Conservation (phyloP, 148 eudicot species). For the Linanthus parryae region DNA sequence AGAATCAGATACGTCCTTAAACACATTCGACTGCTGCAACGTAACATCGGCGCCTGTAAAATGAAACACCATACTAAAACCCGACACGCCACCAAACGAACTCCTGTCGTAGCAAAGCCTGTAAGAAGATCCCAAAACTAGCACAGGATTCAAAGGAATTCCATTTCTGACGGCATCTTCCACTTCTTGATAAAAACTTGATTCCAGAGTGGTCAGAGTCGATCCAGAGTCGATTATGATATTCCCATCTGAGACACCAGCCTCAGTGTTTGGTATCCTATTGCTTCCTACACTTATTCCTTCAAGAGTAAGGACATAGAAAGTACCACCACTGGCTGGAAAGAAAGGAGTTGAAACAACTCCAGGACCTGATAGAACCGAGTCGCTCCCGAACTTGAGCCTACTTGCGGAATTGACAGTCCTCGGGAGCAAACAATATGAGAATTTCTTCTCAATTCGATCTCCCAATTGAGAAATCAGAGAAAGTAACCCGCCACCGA, state of each 20-base stretch:
- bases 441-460: slow-evolving; percentile 24
- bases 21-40: too few relatives aligned
- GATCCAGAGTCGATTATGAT: slow-evolving; percentile 35
- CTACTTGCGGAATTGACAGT: slow-evolving; percentile 14
- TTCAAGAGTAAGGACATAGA: slow-evolving; percentile 24
- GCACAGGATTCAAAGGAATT: slow-evolving; percentile 14
- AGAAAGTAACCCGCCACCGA: slow-evolving; percentile 37
- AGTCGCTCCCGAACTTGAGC: slow-evolving; percentile 22
- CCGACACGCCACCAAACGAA: neutral
- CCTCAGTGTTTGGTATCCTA: neutral
- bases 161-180: slow-evolving; percentile 16
- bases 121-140: neutral
- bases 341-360: slow-evolving; percentile 15
- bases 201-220: slow-evolving; percentile 23
- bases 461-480: slow-evolving; percentile 29
- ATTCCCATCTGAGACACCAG: slow-evolving; percentile 7
- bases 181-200: slow-evolving; percentile 15
- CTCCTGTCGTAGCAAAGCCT: slow-evolving; percentile 23
- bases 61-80: slow-evolving; percentile 22
- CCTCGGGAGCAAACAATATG: slow-evolving; percentile 28
- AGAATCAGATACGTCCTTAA: too few relatives aligned
- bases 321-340: neutral
- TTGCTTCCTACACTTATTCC: slow-evolving; percentile 21
- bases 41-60: slow-evolving; percentile 23
- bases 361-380: neutral